Conservation (phyloP, 345 rosid genomes). For the Mallotus nudiflorus region DNA sequence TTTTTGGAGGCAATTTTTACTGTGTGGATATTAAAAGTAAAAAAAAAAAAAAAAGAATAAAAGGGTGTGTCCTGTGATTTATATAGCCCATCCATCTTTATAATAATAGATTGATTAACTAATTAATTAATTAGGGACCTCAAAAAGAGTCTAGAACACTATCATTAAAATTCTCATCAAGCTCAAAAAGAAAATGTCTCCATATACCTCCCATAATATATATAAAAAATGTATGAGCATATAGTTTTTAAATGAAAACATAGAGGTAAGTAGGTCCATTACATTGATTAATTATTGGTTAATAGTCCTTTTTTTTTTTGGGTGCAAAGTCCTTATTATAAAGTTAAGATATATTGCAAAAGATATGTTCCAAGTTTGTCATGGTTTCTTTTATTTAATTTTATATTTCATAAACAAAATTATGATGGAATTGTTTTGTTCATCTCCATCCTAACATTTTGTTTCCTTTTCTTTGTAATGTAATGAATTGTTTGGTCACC, state of each 20-base stretch:
- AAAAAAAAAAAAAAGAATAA: not conserved
- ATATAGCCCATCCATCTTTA: too few species aligned
- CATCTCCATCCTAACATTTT: slow-evolving; percentile 4
- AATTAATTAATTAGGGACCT: not conserved
- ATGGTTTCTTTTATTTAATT: not conserved
- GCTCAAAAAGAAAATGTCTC: not conserved
- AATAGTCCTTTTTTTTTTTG: not conserved
- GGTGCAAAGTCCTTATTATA: slow-evolving; percentile 2
- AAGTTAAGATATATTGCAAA: not conserved
- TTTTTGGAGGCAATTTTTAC: not conserved
- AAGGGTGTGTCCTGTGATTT: not conserved
- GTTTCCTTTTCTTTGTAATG: not conserved
- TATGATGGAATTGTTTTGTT: slow-evolving; percentile 12
- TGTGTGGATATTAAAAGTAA: not conserved
- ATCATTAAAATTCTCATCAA: not conserved
- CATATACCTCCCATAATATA: not conserved
- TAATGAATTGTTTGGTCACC: slow-evolving; percentile 20
- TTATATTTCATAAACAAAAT: too few species aligned
- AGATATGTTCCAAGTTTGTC: slow-evolving; percentile 7
- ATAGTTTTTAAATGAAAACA: not conserved
- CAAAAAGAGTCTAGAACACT: not conserved
- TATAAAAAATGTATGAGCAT: not conserved
- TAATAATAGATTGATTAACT: too few species aligned
- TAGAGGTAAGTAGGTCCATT: slow-evolving; percentile 11
- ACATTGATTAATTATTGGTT: not conserved